Evolutionary conservation across 2,329 filamentous ascomycete species (phyloP).

Genomic region (Thelonectria rubi): DNA sequence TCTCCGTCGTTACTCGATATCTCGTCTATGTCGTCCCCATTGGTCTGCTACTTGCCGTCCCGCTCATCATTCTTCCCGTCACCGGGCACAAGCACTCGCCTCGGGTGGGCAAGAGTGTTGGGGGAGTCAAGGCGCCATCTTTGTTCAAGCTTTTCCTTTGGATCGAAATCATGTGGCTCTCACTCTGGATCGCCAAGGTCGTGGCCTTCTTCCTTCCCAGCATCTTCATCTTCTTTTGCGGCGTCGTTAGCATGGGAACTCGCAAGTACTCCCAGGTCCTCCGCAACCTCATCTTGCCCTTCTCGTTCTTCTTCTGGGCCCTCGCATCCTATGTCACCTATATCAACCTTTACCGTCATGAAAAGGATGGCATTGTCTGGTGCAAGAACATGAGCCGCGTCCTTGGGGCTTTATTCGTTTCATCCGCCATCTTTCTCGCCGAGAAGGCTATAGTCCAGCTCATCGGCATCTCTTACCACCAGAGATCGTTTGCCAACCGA

Average conservation of each 20-base stretch:
- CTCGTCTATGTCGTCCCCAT: slow-evolving; percentile 74
- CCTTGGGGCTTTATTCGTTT: slow-evolving; percentile 72
- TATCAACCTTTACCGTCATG: slow-evolving; percentile 59
- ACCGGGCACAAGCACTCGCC: slow-evolving; percentile 45
- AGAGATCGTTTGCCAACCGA: slow-evolving; percentile 80
- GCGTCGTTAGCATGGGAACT: slow-evolving; percentile 74
- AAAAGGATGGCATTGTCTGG: slow-evolving; percentile 57
- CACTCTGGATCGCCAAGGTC: slow-evolving; percentile 73
- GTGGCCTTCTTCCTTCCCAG: slow-evolving; percentile 67
- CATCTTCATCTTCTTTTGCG: slow-evolving; percentile 74
- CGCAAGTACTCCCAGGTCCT: slow-evolving; percentile 76
- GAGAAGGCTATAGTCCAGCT: slow-evolving; percentile 84
- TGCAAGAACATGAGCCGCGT: slow-evolving; percentile 69
- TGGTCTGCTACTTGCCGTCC: slow-evolving; percentile 67
- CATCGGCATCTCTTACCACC: slow-evolving; percentile 86
- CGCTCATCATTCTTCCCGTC: slow-evolving; percentile 64
- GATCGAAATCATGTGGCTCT: slow-evolving; percentile 74
- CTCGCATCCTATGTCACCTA: slow-evolving; percentile 71
- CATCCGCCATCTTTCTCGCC: slow-evolving; percentile 74
- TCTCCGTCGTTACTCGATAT: slow-evolving; percentile 72
- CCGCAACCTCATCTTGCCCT: slow-evolving; percentile 69
- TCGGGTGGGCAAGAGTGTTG: slow-evolving; percentile 25
- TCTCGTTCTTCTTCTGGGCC: slow-evolving; percentile 76
- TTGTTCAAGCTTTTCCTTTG: slow-evolving; percentile 72
- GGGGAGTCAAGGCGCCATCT: slow-evolving; percentile 47